phyloP scores from a whole-genome alignment of 2,329 filamentous ascomycete genomes.

The Lithohypha guttulata region DNA sequence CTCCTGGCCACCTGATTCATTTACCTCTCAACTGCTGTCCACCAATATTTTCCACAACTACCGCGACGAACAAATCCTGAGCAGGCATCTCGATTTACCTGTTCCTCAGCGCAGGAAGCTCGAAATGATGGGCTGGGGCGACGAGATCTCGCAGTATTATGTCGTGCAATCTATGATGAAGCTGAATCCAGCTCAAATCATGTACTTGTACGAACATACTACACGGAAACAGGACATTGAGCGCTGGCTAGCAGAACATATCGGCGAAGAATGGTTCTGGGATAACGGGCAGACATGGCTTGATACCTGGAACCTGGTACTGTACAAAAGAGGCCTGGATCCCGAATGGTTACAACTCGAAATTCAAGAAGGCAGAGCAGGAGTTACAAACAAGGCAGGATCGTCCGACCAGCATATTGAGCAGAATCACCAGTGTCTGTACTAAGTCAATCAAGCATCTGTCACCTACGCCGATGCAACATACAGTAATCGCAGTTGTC shows the following conservation, averaged over 20 bases:
- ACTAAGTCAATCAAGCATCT: no score
- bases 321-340: slow-evolving; percentile 45
- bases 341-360: slow-evolving; percentile 28
- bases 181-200: slow-evolving; percentile 48
- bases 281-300: slow-evolving; percentile 54
- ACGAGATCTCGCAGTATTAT: slow-evolving; percentile 54
- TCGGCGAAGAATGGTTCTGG: slow-evolving; percentile 49
- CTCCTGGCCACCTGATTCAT: slow-evolving; percentile 7
- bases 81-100: slow-evolving; percentile 13
- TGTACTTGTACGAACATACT: slow-evolving; percentile 47
- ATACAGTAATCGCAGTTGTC: no score
- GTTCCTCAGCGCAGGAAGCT: slow-evolving; percentile 36
- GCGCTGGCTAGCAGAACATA: slow-evolving; percentile 34
- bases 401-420: no score
- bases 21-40: slow-evolving; percentile 1
- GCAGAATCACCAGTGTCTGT: no score
- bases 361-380: slow-evolving; percentile 11
- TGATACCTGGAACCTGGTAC: slow-evolving; percentile 47
- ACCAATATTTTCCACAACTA: slow-evolving; percentile 16
- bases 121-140: slow-evolving; percentile 50
- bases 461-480: no score
- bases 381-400: no score
- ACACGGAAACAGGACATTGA: slow-evolving; percentile 49
- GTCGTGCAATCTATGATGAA: slow-evolving; percentile 56
- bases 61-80: not conserved